These are phyloP conservation scores for Fusarium poae DNA, from an alignment of 2,329 filamentous ascomycete genomes.

Conservation along the genomic window DNA sequence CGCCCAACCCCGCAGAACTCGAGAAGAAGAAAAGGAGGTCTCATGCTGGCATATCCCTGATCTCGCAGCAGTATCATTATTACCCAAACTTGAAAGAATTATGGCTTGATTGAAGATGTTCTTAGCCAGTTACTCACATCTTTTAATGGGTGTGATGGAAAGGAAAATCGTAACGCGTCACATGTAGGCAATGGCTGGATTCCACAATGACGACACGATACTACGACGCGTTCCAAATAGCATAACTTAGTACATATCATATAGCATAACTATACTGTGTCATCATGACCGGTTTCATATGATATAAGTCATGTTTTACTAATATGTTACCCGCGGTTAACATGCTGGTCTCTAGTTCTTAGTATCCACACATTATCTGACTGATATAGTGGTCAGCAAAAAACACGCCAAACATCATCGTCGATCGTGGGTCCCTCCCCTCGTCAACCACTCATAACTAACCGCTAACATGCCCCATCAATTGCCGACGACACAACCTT, in stretches of 20 bases:
- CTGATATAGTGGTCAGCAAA: slow-evolving; percentile 9
- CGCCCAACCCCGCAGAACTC: too few species aligned
- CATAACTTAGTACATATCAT: too few species aligned
- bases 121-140: neutral
- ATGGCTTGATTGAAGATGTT: neutral
- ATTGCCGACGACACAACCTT: slow-evolving; percentile 2
- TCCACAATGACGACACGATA: neutral
- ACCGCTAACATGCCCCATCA: neutral
- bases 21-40: neutral
- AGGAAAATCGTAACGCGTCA: neutral
- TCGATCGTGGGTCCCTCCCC: slow-evolving; percentile 3
- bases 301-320: neutral
- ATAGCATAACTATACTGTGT: neutral
- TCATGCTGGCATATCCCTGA: too few species aligned
- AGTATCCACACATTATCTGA: slow-evolving; percentile 1
- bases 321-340: neutral
- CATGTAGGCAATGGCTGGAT: neutral
- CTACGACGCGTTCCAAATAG: neutral
- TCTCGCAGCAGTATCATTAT: neutral
- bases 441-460: neutral
- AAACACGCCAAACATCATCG: neutral
- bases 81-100: neutral
- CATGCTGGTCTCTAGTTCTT: neutral
- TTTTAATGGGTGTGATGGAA: neutral
- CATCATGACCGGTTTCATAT: neutral